Conservation (phyloP, 306 rosid species). For the Castanea crenata region DNA sequence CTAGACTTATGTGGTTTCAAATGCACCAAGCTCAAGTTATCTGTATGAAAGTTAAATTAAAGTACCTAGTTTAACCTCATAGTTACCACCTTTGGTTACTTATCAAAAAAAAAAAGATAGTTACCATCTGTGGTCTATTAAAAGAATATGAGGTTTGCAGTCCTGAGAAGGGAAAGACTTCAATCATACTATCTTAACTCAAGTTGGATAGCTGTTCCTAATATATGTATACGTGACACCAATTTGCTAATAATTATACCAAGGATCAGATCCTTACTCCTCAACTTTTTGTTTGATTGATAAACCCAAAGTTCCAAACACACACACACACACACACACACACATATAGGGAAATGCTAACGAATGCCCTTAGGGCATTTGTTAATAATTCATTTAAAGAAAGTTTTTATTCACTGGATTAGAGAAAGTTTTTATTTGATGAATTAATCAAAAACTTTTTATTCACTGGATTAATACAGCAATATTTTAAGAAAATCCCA, state of each 20-base stretch:
- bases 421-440: not conserved
- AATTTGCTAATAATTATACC: not conserved
- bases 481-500: not conserved
- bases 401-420: too few species aligned
- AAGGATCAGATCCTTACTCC: not conserved
- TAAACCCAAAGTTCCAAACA: not conserved
- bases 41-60: not conserved
- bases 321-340: too few species aligned
- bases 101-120: too few species aligned
- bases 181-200: not conserved
- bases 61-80: not conserved
- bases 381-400: too few species aligned
- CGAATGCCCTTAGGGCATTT: too few species aligned
- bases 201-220: not conserved
- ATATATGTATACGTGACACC: not conserved
- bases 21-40: not conserved
- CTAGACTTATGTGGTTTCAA: not conserved
- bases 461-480: not conserved
- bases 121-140: not conserved
- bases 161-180: not conserved
- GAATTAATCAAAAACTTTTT: not conserved
- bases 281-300: not conserved
- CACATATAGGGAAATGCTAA: too few species aligned
- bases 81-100: not conserved
- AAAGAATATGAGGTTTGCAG: not conserved